Evolutionary conservation across 1,139 yeast species (phyloP).

Genomic region (Citeromyces hawaiiensis): DNA sequence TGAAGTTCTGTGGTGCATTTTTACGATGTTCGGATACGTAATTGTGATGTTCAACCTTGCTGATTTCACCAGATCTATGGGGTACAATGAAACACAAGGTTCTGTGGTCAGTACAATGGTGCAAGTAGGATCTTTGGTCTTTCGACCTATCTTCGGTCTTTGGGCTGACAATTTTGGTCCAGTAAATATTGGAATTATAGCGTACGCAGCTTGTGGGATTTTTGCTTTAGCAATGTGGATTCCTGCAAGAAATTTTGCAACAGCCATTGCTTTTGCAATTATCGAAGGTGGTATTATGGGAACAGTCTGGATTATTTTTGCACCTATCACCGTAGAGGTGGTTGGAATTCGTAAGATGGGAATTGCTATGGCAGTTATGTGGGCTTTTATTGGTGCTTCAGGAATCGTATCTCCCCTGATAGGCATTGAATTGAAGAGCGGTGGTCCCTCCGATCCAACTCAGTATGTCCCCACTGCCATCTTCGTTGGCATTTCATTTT

Average conservation of each 20-base stretch:
- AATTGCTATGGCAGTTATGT: conserved; percentile 30
- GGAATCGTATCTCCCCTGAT: conserved; percentile 40
- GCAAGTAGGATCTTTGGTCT: conserved; percentile 25
- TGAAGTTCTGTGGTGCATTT: conserved; percentile 19
- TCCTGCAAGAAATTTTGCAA: conserved; percentile 39
- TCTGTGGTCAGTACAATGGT: conserved; percentile 31
- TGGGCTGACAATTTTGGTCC: conserved; percentile 26
- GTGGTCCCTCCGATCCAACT: conserved; percentile 19
- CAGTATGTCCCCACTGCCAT: conserved; percentile 36
- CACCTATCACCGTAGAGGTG: conserved; percentile 22
- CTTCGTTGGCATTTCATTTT: conserved; percentile 36
- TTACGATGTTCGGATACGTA: conserved; percentile 33
- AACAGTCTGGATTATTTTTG: conserved; percentile 24
- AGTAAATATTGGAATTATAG: conserved; percentile 19
- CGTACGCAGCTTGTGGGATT: conserved; percentile 18
- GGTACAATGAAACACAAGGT: conserved; percentile 26
- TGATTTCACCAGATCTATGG: conserved; percentile 30
- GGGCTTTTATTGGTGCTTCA: conserved; percentile 31
- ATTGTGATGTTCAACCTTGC: conserved; percentile 29
- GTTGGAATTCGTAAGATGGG: conserved; percentile 37
- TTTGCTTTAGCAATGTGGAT: conserved; percentile 47
- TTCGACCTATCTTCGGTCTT: conserved; percentile 28
- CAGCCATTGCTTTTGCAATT: conserved; percentile 31
- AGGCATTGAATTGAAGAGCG: conserved; percentile 31
- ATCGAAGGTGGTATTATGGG: conserved; percentile 39